phyloP scores from a whole-genome alignment of 2,329 filamentous ascomycete genomes.

The Botrytis deweyae region DNA sequence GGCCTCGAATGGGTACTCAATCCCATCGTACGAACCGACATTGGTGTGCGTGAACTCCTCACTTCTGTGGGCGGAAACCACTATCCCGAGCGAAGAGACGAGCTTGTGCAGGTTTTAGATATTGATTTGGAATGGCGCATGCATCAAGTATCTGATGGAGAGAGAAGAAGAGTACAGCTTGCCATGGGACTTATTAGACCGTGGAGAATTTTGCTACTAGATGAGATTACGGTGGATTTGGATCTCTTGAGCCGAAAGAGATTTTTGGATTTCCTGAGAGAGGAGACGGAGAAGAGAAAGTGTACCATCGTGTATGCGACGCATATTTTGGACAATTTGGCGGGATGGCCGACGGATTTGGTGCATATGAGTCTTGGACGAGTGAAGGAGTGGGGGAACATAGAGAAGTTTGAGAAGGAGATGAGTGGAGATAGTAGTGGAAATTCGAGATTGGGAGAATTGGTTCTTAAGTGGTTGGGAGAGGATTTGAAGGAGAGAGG shows the following conservation, averaged over 20 bases:
- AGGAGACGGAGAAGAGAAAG: slow-evolving; percentile 75
- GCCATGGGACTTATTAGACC: slow-evolving; percentile 93
- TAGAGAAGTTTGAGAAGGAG: slow-evolving; percentile 60
- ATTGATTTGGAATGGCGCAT: slow-evolving; percentile 92
- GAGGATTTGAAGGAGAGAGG: slow-evolving; percentile 77
- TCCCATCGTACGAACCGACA: slow-evolving; percentile 92
- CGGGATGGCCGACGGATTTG: slow-evolving; percentile 90
- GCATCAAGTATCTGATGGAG: slow-evolving; percentile 92
- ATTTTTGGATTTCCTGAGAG: slow-evolving; percentile 82
- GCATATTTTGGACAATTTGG: slow-evolving; percentile 93
- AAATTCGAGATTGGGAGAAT: slow-evolving; percentile 80
- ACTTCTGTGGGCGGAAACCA: slow-evolving; percentile 81
- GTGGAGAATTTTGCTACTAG: slow-evolving; percentile 86
- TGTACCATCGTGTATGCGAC: slow-evolving; percentile 98
- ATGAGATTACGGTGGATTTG: slow-evolving; percentile 96
- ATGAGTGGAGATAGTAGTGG: slow-evolving; percentile 59
- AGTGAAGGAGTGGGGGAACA: slow-evolving; percentile 81
- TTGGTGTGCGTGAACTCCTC: slow-evolving; percentile 84
- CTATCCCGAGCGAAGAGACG: slow-evolving; percentile 78
- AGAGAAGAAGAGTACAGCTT: slow-evolving; percentile 86
- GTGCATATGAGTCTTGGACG: slow-evolving; percentile 92
- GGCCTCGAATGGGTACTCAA: slow-evolving; percentile 98
- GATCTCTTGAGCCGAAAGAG: slow-evolving; percentile 82
- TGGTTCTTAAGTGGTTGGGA: slow-evolving; percentile 85
- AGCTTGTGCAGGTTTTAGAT: slow-evolving; percentile 84